Base-by-base conservation (phyloP, 306 rosid species). In the Citrullus colocynthis region DNA sequence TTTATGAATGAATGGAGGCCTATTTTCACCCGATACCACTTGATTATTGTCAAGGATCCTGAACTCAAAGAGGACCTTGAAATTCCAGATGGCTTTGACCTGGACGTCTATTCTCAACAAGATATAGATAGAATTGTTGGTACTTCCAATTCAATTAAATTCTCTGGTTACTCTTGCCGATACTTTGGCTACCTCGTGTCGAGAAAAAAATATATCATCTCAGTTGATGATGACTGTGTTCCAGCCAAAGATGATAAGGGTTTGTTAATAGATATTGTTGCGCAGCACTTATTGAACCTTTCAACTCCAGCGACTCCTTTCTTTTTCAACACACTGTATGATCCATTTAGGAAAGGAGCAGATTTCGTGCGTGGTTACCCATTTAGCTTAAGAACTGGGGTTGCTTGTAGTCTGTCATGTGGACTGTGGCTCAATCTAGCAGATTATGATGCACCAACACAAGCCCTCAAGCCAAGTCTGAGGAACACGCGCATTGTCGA, bases 311-410 rank as follows among this genome's bases (percentile, higher is more conserved):
- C 99, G 11, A 96, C 99, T 18, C 99, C 99, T n/a, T 96, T 96
- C 89, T 96, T 96, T 84, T 96, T 96, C 74, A 96, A 92, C 83
- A 96, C 99, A 7, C 93, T 96, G 1, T 96, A 96, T 79, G 99
- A 96, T 87, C 99, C 99, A 36, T 96, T 76, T 75, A 82, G 93
- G 51, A 84, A 92, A 82, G 99, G 99, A 76, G 97, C 96, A 0
- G 99, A 96, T 74, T 96, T 96, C 39, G 99, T 96, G 72, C 99
- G 98, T 4, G 99, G 99, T 8, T 96, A 96, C 88, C 99, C 99
- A n/a, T 96, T 96, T 78, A 96, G 99, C 82, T 90, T 96, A 75
- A 89, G 98, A 60, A 85, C 57, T 24, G 99, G 99, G 69, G 98
- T 96, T 79, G 77, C 86, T 63, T 96, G 98, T 78, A 96, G 81